Conservation (phyloP, 1,284 basidiomycete species). For the Ceratorhiza oryzae-sativae region DNA sequence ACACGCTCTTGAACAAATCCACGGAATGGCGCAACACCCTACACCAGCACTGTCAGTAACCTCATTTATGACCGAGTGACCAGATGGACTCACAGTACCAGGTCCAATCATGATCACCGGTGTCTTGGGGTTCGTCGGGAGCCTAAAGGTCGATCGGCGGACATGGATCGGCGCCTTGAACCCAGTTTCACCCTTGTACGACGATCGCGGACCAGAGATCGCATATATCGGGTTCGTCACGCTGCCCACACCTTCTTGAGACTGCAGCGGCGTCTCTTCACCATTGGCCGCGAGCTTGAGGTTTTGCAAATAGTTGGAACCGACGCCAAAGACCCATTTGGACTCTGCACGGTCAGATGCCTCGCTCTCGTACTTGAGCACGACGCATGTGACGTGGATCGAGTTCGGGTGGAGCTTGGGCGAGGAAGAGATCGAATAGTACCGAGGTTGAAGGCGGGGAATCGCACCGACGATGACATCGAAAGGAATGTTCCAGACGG, state of each 20-base stretch:
- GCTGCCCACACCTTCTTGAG: conserved; percentile 53
- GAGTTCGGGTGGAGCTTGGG: conserved; percentile 88
- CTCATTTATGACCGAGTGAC: background rate
- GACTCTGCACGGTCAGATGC: conserved; percentile 59
- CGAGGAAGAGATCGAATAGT: conserved; percentile 98
- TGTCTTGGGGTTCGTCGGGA: conserved; percentile 97
- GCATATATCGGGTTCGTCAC: conserved; percentile 74
- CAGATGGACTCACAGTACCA: conserved; percentile 77
- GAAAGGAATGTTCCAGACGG: conserved; percentile 93
- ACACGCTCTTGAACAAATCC: conserved; percentile 98
- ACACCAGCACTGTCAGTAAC: conserved; percentile 1
- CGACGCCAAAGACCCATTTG: conserved; percentile 83
- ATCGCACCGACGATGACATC: conserved; percentile 94
- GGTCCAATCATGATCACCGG: conserved; percentile 99
- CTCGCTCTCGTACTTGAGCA: conserved; percentile 85
- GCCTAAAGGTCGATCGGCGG: conserved; percentile 92
- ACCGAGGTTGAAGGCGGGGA: conserved; percentile 93
- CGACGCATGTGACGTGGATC: conserved; percentile 95
- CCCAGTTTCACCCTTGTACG: conserved; percentile 69
- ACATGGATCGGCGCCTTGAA: conserved; percentile 95
- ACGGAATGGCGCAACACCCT: conserved; percentile 98
- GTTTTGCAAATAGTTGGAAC: conserved; percentile 92
- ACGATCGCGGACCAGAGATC: conserved; percentile 87
- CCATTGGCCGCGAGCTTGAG: conserved; percentile 79
- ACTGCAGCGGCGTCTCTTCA: conserved; percentile 59